Conservation (phyloP, 345 rosid species). For the Citrus sinensis region DVS_A1.0 CM039161.1:3623001-3623500, state of each 20-base stretch:
- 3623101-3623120: constrained; percentile 52
- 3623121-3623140: constrained; percentile 74
- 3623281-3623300: constrained; percentile 89
- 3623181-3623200: constrained; percentile 12
- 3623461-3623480: neutral
- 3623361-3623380: neutral
- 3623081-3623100: constrained; percentile 83
- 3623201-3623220: neutral
- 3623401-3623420: neutral
- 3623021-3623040: constrained; percentile 4
- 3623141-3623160: constrained; percentile 75
- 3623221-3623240: neutral
- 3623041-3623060: constrained; percentile 12
- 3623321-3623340: constrained; percentile 68
- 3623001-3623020: neutral
- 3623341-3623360: constrained; percentile 75
- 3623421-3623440: neutral
- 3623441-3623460: neutral
- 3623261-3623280: constrained; percentile 54
- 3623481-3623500: neutral
- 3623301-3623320: constrained; percentile 78
- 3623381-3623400: neutral
- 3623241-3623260: constrained; percentile 14
- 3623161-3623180: constrained; percentile 92
- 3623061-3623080: constrained; percentile 21